Percentiles rank a stretch among this genome's conserved stretches.
These are phyloP conservation scores for Salix suchowensis DNA, from an alignment of 345 rosid genomes.

Conservation along the genomic window DNA sequence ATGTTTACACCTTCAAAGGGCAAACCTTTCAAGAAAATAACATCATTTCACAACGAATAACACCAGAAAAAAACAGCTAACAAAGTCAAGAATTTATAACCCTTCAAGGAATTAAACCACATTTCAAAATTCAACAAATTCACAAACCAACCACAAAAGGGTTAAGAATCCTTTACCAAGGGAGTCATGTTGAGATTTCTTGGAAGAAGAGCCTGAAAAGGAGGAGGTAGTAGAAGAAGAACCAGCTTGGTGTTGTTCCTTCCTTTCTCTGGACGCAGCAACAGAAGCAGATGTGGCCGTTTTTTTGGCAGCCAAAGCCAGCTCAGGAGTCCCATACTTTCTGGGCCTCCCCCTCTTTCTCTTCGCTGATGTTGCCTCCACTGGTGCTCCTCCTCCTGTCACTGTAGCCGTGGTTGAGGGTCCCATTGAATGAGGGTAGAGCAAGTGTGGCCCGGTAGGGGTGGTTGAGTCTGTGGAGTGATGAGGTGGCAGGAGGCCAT, in stretches of 20 bases:
- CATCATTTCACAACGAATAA: background rate
- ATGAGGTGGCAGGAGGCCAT: constrained; percentile 52
- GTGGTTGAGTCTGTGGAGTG: constrained; percentile 3
- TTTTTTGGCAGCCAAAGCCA: constrained; percentile 85
- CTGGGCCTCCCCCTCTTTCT: constrained; percentile 92
- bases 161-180: constrained; percentile 7
- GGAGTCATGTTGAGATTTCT: constrained; percentile 18
- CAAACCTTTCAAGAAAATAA: background rate
- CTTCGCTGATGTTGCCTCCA: constrained; percentile 46
- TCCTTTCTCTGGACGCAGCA: constrained; percentile 2
- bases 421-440: constrained; percentile 53
- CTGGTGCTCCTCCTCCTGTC: constrained; percentile 20
- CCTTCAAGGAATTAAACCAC: background rate
- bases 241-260: background rate
- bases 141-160: background rate
- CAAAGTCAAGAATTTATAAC: background rate
- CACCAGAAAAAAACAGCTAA: background rate
- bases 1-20: background rate
- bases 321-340: constrained; percentile 93
- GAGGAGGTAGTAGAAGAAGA: constrained; percentile 16
- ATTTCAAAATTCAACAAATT: background rate
- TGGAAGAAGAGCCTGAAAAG: constrained; percentile 1
- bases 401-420: constrained; percentile 47
- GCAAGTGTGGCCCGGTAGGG: constrained; percentile 22
- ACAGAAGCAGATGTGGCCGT: constrained; percentile 23